Conservation (phyloP, 73 alveolate genomes). For the Uronychia setigera region DNA sequence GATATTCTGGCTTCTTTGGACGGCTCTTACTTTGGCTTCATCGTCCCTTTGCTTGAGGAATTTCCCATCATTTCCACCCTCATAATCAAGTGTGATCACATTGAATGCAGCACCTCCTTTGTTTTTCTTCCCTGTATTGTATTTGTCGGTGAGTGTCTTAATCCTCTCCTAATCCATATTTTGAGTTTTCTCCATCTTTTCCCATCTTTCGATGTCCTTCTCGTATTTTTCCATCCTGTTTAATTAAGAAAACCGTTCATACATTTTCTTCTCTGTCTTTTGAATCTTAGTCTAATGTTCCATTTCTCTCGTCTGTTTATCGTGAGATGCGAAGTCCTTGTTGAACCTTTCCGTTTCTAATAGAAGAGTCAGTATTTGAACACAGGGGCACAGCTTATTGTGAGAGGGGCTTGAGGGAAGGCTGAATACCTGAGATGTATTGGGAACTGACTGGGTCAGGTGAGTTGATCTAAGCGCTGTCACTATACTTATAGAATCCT, state of each 20-base stretch:
- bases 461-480: constrained; percentile 27
- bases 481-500: constrained; percentile 39
- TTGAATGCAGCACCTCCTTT: constrained; percentile 91
- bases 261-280: constrained; percentile 12
- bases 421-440: constrained; percentile 10
- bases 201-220: constrained; percentile 38
- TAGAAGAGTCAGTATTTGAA: background rate
- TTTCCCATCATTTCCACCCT: constrained; percentile 76
- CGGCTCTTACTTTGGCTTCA: constrained; percentile 83
- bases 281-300: constrained; percentile 5
- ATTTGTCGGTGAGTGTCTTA: constrained; percentile 65
- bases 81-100: constrained; percentile 77
- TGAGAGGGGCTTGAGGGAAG: background rate
- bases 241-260: constrained; percentile 20
- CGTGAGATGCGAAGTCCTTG: constrained; percentile 49
- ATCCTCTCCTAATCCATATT: constrained; percentile 40
- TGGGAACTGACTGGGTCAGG: constrained; percentile 47
- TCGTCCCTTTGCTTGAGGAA: constrained; percentile 77
- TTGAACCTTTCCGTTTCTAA: constrained; percentile 52
- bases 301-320: constrained; percentile 22
- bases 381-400: background rate
- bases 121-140: constrained; percentile 85
- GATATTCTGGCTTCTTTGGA: constrained; percentile 67
- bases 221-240: constrained; percentile 10
- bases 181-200: constrained; percentile 27